Evolutionary conservation across 2,329 filamentous ascomycete genomes (phyloP).

Genomic region (Cordyceps fumosorosea): DNA sequence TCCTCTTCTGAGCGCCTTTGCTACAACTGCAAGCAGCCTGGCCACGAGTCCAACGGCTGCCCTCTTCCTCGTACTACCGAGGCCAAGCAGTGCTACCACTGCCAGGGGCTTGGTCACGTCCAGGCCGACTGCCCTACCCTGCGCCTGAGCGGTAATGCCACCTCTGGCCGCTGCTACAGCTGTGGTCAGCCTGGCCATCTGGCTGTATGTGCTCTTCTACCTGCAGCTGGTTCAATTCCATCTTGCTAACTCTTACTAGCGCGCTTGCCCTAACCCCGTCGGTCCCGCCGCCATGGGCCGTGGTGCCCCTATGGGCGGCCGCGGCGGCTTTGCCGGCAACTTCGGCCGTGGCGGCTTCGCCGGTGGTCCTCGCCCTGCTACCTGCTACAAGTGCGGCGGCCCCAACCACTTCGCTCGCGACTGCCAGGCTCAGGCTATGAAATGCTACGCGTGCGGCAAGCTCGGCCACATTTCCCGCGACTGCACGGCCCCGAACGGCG

Average conservation of each 20-base stretch:
- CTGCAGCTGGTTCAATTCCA: not conserved
- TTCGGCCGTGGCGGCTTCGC: slow-evolving; percentile 68
- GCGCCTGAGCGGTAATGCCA: slow-evolving; percentile 75
- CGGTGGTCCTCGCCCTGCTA: slow-evolving; percentile 61
- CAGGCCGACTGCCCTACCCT: slow-evolving; percentile 98
- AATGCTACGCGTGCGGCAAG: slow-evolving; percentile 96
- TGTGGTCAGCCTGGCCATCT: slow-evolving; percentile 91
- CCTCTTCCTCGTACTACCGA: slow-evolving; percentile 94
- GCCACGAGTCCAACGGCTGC: slow-evolving; percentile 97
- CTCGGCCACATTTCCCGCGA: slow-evolving; percentile 88
- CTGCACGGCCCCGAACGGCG: slow-evolving; percentile 94
- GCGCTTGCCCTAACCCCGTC: slow-evolving; percentile 75
- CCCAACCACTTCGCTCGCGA: slow-evolving; percentile 98
- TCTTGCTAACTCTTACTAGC: slow-evolving; percentile 36
- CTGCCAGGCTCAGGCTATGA: slow-evolving; percentile 97
- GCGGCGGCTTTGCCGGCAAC: slow-evolving; percentile 60
- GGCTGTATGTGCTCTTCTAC: slow-evolving; percentile 54
- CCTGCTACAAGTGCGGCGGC: slow-evolving; percentile 70
- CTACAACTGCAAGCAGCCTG: slow-evolving; percentile 73
- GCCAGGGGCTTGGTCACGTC: slow-evolving; percentile 95
- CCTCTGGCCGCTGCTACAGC: slow-evolving; percentile 89
- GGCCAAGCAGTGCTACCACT: slow-evolving; percentile 99
- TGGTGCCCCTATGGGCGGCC: slow-evolving; percentile 58
- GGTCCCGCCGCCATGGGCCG: slow-evolving; percentile 52
- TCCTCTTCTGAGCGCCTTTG: slow-evolving; percentile 95